Base-by-base conservation (phyloP, 768 basidiomycete genomes). In the Lactifluus hygrophoroides region DNA sequence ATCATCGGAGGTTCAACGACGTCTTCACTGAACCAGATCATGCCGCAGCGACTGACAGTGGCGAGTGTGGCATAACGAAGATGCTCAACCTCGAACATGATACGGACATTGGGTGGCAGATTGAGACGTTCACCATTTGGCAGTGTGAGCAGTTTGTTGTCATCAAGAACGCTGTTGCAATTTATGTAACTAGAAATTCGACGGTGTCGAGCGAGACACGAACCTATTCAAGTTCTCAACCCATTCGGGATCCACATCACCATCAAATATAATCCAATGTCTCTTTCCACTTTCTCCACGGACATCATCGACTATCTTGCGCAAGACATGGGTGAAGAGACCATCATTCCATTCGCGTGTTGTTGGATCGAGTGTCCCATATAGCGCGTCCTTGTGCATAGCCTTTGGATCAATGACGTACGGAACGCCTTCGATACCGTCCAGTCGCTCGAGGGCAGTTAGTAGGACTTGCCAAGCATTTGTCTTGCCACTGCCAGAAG, bases 11-110 rank as follows among this genome's bases (percentile, higher is more conserved):
- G 85, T 63, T 91, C 87, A 27, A 99, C 84, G 48, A 96, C 85
- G 63, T 97, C 94, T 58, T 97, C 94, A 69, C 94, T 97, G 76
- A 99, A 99, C 96, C 96, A 99, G 66, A 99, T 95, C 96, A 99
- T 99, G 70, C 96, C 96, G 68, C 96, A 99, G 56, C 96, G 94
- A 82, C 93, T 96, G 77, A 99, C 96, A 27, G 96, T 99, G 16
- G 96, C 96, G 54, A 89, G 84, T 3, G 96, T 99, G 0, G 96
- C 96, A 70, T 95, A 99, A 66, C 86, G 88, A 64, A 99, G 81
- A 70, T 96, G 93, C 70, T 98, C 96, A 56, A 98, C 96, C 70
- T 99, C 96, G 69, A 99, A 98, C 93, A 99, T 95, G 71, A 99
- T 94, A 54, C 96, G 87, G 23, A 99, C 94, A 68, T 98, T 98